Conservation (phyloP, 768 basidiomycete species). For the Cyclocybe cylindracea region DNA sequence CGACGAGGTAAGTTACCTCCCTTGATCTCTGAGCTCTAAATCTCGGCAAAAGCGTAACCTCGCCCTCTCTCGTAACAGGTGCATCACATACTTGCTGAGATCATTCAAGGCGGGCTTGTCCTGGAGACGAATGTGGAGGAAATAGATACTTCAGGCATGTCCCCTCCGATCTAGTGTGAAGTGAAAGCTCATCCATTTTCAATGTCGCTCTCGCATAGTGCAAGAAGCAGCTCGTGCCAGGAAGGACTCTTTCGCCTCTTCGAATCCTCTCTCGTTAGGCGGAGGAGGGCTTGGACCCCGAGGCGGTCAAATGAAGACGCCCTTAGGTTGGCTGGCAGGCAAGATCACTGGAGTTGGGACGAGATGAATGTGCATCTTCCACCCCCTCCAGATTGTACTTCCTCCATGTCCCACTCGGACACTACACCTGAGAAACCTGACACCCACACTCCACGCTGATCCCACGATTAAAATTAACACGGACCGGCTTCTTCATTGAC, state of each 20-base stretch:
- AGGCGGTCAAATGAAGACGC: slow-evolving; percentile 63
- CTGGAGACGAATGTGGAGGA: slow-evolving; percentile 93
- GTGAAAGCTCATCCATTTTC: background rate
- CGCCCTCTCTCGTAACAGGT: slow-evolving; percentile 50
- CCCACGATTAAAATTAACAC: background rate
- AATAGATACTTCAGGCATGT: slow-evolving; percentile 70
- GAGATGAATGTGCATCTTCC: slow-evolving; percentile 28
- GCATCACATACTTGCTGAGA: slow-evolving; percentile 93
- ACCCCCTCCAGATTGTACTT: slow-evolving; percentile 1
- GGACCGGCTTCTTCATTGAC: background rate
- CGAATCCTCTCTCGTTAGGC: slow-evolving; percentile 81
- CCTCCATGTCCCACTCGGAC: background rate
- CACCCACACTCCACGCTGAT: background rate
- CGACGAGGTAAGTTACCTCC: slow-evolving; percentile 70
- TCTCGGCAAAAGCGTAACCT: background rate
- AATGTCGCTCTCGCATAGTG: slow-evolving; percentile 41
- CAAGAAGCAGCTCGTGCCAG: slow-evolving; percentile 70
- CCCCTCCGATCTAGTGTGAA: slow-evolving; percentile 9
- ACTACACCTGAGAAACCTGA: slow-evolving; percentile 1
- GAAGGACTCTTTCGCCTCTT: slow-evolving; percentile 77
- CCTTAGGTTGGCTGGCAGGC: slow-evolving; percentile 78
- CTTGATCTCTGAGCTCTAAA: background rate
- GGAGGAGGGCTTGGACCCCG: slow-evolving; percentile 63
- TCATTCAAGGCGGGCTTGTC: slow-evolving; percentile 95
- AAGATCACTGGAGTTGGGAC: slow-evolving; percentile 69